Evolutionary conservation across 306 rosid species (phyloP), one percentile per base, ranked within the genome.

Genomic region (Mucuna pruriens): DNA sequence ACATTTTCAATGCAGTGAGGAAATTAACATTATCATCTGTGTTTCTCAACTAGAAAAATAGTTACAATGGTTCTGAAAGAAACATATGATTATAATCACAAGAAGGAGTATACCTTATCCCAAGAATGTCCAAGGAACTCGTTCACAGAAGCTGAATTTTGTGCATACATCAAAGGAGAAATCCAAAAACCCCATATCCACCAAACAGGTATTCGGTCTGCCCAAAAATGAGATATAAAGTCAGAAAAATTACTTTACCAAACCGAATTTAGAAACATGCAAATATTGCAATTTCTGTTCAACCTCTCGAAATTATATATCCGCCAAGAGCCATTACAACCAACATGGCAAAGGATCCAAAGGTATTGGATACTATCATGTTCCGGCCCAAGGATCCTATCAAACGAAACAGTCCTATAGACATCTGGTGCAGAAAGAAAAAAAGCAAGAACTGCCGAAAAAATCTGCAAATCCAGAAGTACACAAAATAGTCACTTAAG

Each of bases 121-220:
- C 99, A 96, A 75, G 98, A 88, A 84, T 96, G 99, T 70, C 99
- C 99, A 62, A 84, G 97, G 85, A 96, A 96, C 86, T 96, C 99
- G 84, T 96, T 93, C 44, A 88, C 97, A 78, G 99, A 90, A 69
- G 95, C 99, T 63, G 98, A 88, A 86, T 89, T 90, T 84, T 96
- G 99, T 52, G 94, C 94, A 86, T 93, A 96, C 98, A 92, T 94
- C 92, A 96, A 91, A 75, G 99, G 99, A 80, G 99, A 96, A 88
- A 94, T 51, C 97, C 97, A 96, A 88, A 87, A 96, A 74, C 99
- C 99, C 99, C 99, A 96, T 69, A 96, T 86, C 99, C 99, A 96
- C 99, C 99, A 96, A 51, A 45, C 88, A 17, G 99, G 98, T 66
- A 96, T 86, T 44, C 39, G 88, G 83, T 92, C 98, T 96, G 92